Percentiles rank a stretch among this genome's conserved stretches.
phyloP scores from a whole-genome alignment of 768 basidiomycete genomes.

The Lentinula detonsa region DNA sequence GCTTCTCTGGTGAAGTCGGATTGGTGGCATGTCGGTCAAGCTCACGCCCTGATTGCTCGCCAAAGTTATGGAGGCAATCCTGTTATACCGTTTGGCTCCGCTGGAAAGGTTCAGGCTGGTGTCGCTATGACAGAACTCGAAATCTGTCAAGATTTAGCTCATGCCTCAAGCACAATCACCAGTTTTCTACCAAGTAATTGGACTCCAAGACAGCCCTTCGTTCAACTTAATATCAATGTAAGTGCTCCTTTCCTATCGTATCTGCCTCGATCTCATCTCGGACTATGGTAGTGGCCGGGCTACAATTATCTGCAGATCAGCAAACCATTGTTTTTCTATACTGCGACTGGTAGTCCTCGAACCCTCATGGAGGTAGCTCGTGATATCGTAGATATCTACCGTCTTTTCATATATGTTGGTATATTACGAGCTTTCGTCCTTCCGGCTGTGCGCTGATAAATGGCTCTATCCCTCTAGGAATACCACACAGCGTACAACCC shows the following conservation, averaged over 20 bases:
- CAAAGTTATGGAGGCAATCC: neutral
- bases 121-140: constrained; percentile 1
- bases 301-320: neutral
- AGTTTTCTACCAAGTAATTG: neutral
- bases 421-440: neutral
- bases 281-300: neutral
- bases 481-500: neutral
- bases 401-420: neutral
- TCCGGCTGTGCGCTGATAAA: neutral
- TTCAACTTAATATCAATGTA: neutral
- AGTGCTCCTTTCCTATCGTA: neutral
- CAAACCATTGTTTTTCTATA: neutral
- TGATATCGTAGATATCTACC: neutral
- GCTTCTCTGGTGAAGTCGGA: neutral
- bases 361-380: neutral
- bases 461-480: neutral
- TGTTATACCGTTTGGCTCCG: neutral
- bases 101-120: neutral
- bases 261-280: neutral
- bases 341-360: neutral
- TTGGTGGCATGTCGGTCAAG: neutral
- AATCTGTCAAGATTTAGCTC: neutral
- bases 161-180: neutral
- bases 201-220: neutral
- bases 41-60: neutral